Conservation (phyloP, 305 asterid species). For the Solanum hybrid region DNA sequence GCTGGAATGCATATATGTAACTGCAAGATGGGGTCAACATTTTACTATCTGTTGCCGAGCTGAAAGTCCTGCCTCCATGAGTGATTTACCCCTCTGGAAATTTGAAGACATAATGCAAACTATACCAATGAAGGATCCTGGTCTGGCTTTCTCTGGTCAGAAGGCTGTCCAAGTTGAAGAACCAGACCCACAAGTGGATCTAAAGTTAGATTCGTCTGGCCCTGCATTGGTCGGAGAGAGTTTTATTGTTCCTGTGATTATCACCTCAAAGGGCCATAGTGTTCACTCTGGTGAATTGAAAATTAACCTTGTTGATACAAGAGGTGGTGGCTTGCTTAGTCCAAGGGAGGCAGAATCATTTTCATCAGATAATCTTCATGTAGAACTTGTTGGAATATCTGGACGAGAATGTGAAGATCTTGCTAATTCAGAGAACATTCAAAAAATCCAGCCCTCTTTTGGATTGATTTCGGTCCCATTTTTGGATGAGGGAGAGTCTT, state of each 20-base stretch:
- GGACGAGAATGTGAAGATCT: constrained; percentile 38
- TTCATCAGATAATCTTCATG: constrained; percentile 79
- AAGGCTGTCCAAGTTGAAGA: constrained; percentile 97
- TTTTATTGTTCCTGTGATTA: constrained; percentile 73
- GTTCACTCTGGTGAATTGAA: constrained; percentile 89
- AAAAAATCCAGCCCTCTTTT: constrained; percentile 89
- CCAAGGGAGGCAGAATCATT: constrained; percentile 82
- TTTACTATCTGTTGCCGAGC: constrained; percentile 93
- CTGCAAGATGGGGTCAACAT: constrained; percentile 81
- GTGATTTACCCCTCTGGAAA: constrained; percentile 89
- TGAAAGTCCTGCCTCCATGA: constrained; percentile 95
- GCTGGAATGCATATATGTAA: constrained; percentile 87
- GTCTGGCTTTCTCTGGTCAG: constrained; percentile 88
- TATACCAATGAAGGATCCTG: constrained; percentile 78
- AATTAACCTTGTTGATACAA: constrained; percentile 91
- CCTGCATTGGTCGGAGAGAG: constrained; percentile 92
- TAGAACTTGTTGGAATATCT: constrained; percentile 72
- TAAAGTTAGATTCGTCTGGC: constrained; percentile 62
- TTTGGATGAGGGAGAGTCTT: constrained; percentile 54
- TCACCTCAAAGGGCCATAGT: constrained; percentile 80
- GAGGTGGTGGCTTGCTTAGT: constrained; percentile 95
- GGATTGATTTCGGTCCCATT: constrained; percentile 86
- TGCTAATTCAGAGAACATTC: constrained; percentile 44
- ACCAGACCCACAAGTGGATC: constrained; percentile 97
- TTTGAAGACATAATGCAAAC: constrained; percentile 83